Percentiles rank a stretch among this genome's conserved stretches.
Conservation (phyloP, 2,329 filamentous ascomycete genomes). For the Pseudocercospora fijiensis region DNA sequence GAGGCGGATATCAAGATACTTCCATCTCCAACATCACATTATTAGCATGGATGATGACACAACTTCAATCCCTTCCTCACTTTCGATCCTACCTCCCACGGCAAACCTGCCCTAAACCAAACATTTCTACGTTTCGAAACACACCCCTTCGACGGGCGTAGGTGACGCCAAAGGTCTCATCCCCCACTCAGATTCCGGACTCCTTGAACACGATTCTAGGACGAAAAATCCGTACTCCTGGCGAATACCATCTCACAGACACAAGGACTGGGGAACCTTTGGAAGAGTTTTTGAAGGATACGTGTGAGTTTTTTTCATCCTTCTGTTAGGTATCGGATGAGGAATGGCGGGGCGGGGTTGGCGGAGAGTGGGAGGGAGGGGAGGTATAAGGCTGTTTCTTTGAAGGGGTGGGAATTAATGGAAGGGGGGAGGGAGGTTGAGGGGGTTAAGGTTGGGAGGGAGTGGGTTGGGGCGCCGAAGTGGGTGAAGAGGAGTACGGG, state of each 20-base stretch:
- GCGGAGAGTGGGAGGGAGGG: slow-evolving; percentile 14
- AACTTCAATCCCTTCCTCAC: slow-evolving; percentile 47
- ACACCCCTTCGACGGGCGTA: slow-evolving; percentile 34
- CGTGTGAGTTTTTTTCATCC: slow-evolving; percentile 53
- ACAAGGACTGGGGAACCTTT: slow-evolving; percentile 42
- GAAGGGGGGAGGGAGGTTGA: slow-evolving; percentile 7
- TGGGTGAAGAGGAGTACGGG: slow-evolving; percentile 16
- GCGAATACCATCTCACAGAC: slow-evolving; percentile 45
- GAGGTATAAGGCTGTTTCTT: slow-evolving; percentile 10
- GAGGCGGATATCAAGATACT: slow-evolving; percentile 43
- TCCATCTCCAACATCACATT: slow-evolving; percentile 51
- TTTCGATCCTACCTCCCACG: slow-evolving; percentile 45
- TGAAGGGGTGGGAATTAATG: slow-evolving; percentile 19
- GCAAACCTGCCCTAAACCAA: slow-evolving; percentile 45
- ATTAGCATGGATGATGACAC: slow-evolving; percentile 56
- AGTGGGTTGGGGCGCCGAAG: slow-evolving; percentile 15
- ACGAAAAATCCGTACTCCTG: slow-evolving; percentile 44
- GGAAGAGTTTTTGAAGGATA: slow-evolving; percentile 43
- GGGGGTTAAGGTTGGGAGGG: slow-evolving; percentile 10
- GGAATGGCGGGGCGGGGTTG: slow-evolving; percentile 45
- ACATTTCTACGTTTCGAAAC: slow-evolving; percentile 43
- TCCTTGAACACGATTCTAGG: slow-evolving; percentile 46
- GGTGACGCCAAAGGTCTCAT: slow-evolving; percentile 48
- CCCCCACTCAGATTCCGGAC: slow-evolving; percentile 43
- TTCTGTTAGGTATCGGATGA: slow-evolving; percentile 45